Evolutionary conservation across 2,329 filamentous ascomycete species (phyloP).

Genomic region (Dryadomyces quercus-mongolicae): DNA sequence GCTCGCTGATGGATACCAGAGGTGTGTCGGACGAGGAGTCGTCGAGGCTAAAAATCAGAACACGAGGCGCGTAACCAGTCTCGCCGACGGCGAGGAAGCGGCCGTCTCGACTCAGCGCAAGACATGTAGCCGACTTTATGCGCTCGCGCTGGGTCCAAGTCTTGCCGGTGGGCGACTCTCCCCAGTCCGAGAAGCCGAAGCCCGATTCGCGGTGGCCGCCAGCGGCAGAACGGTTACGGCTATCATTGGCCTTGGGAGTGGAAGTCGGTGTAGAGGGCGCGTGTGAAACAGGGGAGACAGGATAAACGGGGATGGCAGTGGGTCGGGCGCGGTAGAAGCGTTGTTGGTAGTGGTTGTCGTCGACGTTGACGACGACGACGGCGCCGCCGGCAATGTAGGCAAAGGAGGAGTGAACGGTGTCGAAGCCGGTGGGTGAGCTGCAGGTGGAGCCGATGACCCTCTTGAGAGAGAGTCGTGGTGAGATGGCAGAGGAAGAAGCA

Average conservation of each 20-base stretch:
- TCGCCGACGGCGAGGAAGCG: constrained; percentile 86
- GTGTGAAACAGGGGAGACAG: constrained; percentile 39
- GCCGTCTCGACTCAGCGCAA: constrained; percentile 78
- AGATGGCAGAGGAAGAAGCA: constrained; percentile 13
- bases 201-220: constrained; percentile 31
- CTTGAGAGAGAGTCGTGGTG: constrained; percentile 58
- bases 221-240: constrained; percentile 41
- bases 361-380: constrained; percentile 76
- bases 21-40: constrained; percentile 72
- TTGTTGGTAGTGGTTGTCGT: constrained; percentile 56
- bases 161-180: constrained; percentile 53
- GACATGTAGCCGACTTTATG: constrained; percentile 86
- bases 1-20: constrained; percentile 75
- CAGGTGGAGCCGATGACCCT: constrained; percentile 89
- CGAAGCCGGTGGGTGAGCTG: constrained; percentile 73
- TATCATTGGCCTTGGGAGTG: constrained; percentile 51
- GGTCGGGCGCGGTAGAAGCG: constrained; percentile 86
- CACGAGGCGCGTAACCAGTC: constrained; percentile 84
- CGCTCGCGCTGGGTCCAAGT: constrained; percentile 83
- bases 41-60: constrained; percentile 78
- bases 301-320: constrained; percentile 54
- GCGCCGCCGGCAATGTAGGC: constrained; percentile 89
- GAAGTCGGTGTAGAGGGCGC: constrained; percentile 37
- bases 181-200: constrained; percentile 34
- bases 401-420: constrained; percentile 65